These are phyloP conservation scores for Agrostemma githago DNA, from an alignment of 148 eudicot genomes.

Conservation along the genomic window DNA sequence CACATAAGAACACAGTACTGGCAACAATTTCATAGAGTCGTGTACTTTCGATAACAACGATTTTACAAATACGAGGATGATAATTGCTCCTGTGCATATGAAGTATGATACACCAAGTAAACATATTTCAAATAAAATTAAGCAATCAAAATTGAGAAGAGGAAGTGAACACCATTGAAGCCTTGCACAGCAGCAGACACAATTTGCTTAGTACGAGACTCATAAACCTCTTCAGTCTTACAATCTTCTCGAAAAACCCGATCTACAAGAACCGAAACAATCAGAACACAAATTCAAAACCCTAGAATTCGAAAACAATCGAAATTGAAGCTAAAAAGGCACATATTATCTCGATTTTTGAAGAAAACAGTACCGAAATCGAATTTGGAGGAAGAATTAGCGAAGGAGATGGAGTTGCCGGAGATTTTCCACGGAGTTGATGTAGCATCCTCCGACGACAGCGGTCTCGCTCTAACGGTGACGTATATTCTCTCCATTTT, in stretches of 20 bases:
- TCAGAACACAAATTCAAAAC: conserved; percentile 11
- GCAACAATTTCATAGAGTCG: neutral
- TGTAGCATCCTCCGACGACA: conserved; percentile 68
- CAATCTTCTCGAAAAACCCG: conserved; percentile 71
- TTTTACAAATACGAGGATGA: neutral
- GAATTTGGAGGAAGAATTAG: conserved; percentile 49
- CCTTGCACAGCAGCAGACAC: conserved; percentile 86
- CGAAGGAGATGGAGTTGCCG: conserved; percentile 52
- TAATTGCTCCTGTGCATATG: neutral
- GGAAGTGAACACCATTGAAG: conserved; percentile 55
- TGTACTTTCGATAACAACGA: neutral
- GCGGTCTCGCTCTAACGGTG: conserved; percentile 75
- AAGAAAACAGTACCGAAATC: conserved; percentile 56
- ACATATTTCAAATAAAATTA: neutral
- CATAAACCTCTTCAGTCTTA: conserved; percentile 63
- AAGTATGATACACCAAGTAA: neutral
- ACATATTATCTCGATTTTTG: no score
- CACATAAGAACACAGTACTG: neutral
- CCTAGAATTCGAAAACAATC: conserved; percentile 9
- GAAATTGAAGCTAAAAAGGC: neutral
- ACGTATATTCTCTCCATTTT: conserved; percentile 88
- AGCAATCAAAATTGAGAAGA: neutral
- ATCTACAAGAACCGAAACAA: conserved; percentile 33
- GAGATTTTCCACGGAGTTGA: conserved; percentile 81
- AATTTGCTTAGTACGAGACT: conserved; percentile 66